These are phyloP conservation scores for Leishmania martiniquensis DNA, from an alignment of 208 protist genomes.

Conservation along the genomic window DNA sequence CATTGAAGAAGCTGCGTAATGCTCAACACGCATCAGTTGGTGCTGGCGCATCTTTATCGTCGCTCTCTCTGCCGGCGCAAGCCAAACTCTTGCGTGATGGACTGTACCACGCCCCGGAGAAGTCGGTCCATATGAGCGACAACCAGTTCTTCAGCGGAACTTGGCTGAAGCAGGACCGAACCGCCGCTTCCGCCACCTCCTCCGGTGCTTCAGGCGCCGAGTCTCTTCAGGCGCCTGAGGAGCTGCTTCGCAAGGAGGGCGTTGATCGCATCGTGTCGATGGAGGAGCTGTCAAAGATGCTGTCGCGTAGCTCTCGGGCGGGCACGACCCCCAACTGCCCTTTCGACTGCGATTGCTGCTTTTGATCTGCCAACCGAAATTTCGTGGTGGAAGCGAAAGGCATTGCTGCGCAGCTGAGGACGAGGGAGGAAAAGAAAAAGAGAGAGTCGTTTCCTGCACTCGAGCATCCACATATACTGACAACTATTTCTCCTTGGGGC, in stretches of 20 bases:
- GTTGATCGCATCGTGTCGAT: constrained; percentile 83
- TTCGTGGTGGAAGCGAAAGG: background rate
- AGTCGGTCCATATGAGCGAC: constrained; percentile 80
- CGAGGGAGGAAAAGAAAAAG: background rate
- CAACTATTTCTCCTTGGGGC: too few relatives aligned
- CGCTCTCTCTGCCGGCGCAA: background rate
- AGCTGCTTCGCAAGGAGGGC: constrained; percentile 54
- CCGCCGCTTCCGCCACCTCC: background rate
- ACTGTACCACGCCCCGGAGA: constrained; percentile 77
- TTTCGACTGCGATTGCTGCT: constrained; percentile 93
- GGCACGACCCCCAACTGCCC: constrained; percentile 90
- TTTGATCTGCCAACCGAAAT: constrained; percentile 40
- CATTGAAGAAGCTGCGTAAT: background rate
- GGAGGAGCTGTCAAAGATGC: constrained; percentile 76
- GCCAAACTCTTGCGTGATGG: constrained; percentile 50
- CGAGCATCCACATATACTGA: too few relatives aligned
- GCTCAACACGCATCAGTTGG: background rate
- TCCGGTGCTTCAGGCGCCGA: background rate
- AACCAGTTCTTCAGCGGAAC: constrained; percentile 72
- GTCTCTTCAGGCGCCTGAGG: constrained; percentile 17
- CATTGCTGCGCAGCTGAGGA: background rate
- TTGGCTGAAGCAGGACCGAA: constrained; percentile 32
- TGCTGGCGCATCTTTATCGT: background rate
- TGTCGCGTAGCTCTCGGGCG: constrained; percentile 70
- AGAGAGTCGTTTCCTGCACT: background rate